Conservation (phyloP, 352 stramenopile species). For the Globisporangium cystogenes region DNA sequence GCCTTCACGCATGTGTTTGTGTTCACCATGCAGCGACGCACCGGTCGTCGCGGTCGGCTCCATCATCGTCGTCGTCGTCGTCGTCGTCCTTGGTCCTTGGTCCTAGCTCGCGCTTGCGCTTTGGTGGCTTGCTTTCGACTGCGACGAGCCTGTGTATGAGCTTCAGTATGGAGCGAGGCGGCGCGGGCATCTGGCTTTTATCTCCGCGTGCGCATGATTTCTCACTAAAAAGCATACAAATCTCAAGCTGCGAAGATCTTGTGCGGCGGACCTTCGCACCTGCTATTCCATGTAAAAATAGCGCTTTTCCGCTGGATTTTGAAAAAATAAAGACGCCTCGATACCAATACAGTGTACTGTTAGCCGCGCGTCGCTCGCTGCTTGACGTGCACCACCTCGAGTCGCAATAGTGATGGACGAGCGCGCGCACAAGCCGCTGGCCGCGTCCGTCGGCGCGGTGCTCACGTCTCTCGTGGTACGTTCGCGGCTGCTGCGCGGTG, state of each 20-base stretch:
- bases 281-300: slow-evolving; percentile 1
- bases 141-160: background rate
- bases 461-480: slow-evolving; percentile 65
- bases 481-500: slow-evolving; percentile 1
- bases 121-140: background rate
- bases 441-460: slow-evolving; percentile 59
- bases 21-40: background rate
- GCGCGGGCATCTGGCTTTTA: background rate
- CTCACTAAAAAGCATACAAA: slow-evolving; percentile 2
- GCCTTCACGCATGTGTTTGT: background rate
- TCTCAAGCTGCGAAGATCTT: background rate
- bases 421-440: slow-evolving; percentile 53
- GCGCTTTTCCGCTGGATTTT: no score
- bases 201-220: background rate
- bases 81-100: background rate
- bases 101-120: background rate
- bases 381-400: no score
- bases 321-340: background rate
- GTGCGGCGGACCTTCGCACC: background rate
- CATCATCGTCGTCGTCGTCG: slow-evolving; percentile 11
- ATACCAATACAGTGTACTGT: background rate
- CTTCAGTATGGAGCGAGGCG: background rate
- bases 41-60: slow-evolving; percentile 14
- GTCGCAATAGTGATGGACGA: no score
- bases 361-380: background rate